Percentiles rank a stretch among this genome's conserved stretches.
phyloP scores from a whole-genome alignment of 768 basidiomycete species.

The Mycena rosella region DNA sequence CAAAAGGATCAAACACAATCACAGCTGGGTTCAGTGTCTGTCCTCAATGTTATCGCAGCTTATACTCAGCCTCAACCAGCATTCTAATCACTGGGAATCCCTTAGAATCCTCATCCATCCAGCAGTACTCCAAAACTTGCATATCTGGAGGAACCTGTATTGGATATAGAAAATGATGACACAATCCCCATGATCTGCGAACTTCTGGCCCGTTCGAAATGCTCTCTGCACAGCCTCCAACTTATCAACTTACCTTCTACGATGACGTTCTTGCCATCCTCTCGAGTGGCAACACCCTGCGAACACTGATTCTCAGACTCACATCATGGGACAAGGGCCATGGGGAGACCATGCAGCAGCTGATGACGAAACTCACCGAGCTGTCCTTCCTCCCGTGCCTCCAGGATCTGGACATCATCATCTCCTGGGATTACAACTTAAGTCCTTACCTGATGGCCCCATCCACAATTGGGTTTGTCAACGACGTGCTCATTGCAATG shows the following conservation, averaged over 20 bases:
- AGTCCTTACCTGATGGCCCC: neutral
- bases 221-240: slow-evolving; percentile 12
- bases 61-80: too few species aligned
- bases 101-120: too few species aligned
- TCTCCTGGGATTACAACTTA: neutral
- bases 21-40: too few species aligned
- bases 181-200: neutral
- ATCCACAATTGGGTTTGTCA: slow-evolving; percentile 9
- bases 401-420: slow-evolving; percentile 10
- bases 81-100: too few species aligned
- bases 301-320: neutral
- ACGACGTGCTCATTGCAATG: slow-evolving; percentile 16
- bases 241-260: slow-evolving; percentile 11
- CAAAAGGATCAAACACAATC: too few species aligned
- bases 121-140: too few species aligned
- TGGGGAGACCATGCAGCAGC: neutral
- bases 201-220: slow-evolving; percentile 17
- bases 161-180: too few species aligned
- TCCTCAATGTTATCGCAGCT: too few species aligned
- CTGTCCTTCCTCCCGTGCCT: slow-evolving; percentile 26
- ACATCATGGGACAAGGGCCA: neutral
- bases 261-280: neutral
- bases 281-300: slow-evolving; percentile 2
- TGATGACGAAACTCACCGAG: slow-evolving; percentile 18
- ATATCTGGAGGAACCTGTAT: too few species aligned